phyloP scores from a whole-genome alignment of 129 eudicot genomes.

The Cynara cardunculus region DNA sequence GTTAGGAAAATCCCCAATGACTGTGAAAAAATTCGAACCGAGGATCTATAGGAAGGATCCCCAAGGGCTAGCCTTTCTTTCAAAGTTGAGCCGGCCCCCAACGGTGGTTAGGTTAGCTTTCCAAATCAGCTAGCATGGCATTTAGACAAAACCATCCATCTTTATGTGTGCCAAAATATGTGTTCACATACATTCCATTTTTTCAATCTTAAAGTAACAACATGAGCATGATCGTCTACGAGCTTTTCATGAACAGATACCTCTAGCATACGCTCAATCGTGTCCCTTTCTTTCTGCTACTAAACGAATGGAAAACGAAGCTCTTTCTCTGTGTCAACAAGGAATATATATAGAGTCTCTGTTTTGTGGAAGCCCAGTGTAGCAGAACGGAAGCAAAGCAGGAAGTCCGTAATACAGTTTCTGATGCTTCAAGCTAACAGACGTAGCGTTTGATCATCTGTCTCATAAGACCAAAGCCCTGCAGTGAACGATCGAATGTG shows the following conservation, averaged over 20 bases:
- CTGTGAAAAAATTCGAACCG: too few relatives aligned
- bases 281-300: neutral
- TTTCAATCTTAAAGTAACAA: neutral
- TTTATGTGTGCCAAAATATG: neutral
- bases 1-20: too few relatives aligned
- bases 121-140: neutral
- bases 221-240: neutral
- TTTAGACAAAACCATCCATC: neutral
- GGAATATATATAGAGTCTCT: neutral
- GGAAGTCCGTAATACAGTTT: neutral
- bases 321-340: neutral
- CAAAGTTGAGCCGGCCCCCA: too few relatives aligned
- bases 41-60: neutral
- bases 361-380: conserved; percentile 13
- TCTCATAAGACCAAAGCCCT: neutral
- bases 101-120: neutral
- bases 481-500: neutral
- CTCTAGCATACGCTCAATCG: neutral
- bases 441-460: conserved; percentile 1
- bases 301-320: conserved; percentile 4
- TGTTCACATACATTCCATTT: neutral
- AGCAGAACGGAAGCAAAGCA: neutral
- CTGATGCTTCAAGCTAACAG: conserved; percentile 2
- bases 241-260: neutral
- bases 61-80: too few relatives aligned